Evolutionary conservation across 139 green algal genomes (phyloP).

Genomic region (Edaphochlamys debaryana): DNA sequence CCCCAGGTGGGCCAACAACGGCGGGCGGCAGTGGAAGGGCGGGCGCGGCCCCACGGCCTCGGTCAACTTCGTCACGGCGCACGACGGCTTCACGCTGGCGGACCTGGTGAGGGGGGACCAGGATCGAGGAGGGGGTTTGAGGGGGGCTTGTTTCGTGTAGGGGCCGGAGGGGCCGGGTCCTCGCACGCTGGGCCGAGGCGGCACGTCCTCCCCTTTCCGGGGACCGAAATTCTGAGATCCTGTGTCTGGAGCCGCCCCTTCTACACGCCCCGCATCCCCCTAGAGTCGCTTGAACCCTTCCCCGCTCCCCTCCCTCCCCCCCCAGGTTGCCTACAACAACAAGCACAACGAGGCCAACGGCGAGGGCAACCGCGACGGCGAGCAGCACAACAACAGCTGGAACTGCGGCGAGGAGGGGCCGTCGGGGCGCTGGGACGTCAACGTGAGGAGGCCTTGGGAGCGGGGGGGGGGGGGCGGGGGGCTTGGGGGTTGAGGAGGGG

Average conservation of each 20-base stretch:
- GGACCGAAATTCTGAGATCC: too few relatives aligned
- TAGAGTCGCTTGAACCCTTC: too few relatives aligned
- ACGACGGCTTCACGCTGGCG: slow-evolving; percentile 97
- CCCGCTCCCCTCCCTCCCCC: too few relatives aligned
- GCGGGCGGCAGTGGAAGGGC: slow-evolving; percentile 77
- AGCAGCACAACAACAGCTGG: slow-evolving; percentile 97
- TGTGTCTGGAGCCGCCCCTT: too few relatives aligned
- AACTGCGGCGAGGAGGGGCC: slow-evolving; percentile 96
- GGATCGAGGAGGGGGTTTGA: too few relatives aligned
- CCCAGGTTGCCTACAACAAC: slow-evolving; percentile 88
- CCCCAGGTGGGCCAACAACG: slow-evolving; percentile 88
- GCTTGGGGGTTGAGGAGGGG: too few relatives aligned
- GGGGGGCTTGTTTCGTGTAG: too few relatives aligned
- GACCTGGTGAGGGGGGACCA: slow-evolving; percentile 79
- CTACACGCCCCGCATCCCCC: too few relatives aligned
- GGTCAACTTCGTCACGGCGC: slow-evolving; percentile 98
- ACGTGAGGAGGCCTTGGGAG: slow-evolving; percentile 47
- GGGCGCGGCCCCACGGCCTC: slow-evolving; percentile 79
- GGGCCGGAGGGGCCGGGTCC: too few relatives aligned
- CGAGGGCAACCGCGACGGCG: slow-evolving; percentile 87
- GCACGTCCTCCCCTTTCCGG: too few relatives aligned
- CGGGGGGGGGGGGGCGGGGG: too few relatives aligned
- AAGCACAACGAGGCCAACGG: slow-evolving; percentile 97
- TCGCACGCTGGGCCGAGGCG: too few relatives aligned
- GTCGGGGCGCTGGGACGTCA: slow-evolving; percentile 62